Evolutionary conservation across 2,329 filamentous ascomycete genomes (phyloP).

Genomic region (Elsinoe perseae): DNA sequence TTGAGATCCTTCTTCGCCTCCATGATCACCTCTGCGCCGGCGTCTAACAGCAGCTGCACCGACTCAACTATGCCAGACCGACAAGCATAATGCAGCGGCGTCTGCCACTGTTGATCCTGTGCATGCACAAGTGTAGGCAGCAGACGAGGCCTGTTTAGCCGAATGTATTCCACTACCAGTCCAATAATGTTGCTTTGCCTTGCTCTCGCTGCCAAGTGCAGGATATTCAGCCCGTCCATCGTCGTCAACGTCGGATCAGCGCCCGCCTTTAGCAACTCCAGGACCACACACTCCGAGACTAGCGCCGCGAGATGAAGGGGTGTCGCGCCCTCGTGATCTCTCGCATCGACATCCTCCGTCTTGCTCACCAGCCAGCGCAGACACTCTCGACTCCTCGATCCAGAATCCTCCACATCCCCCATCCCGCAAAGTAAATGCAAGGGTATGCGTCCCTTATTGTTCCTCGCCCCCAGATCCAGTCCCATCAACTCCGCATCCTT

Average conservation of each 20-base stretch:
- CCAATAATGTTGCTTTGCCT: neutral
- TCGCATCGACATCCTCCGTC: neutral
- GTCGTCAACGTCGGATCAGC: neutral
- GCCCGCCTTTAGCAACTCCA: neutral
- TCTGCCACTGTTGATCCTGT: neutral
- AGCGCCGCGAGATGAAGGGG: neutral
- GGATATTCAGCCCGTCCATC: neutral
- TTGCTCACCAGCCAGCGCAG: neutral
- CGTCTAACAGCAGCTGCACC: neutral
- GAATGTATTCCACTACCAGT: neutral
- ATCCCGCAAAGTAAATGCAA: neutral
- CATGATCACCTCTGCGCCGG: neutral
- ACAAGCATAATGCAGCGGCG: conserved; percentile 2
- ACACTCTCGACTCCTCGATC: neutral
- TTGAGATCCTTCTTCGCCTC: neutral
- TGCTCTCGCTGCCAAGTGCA: neutral
- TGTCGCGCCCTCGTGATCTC: neutral
- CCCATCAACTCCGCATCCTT: neutral
- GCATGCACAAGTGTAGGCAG: neutral
- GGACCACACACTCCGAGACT: neutral
- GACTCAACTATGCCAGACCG: neutral
- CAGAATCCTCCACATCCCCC: neutral
- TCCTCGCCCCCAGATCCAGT: neutral
- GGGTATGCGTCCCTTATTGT: neutral
- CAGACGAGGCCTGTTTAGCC: neutral